Base-by-base conservation (phyloP, 192 early-diverging fungal species). In the Diversispora epigaea region DNA sequence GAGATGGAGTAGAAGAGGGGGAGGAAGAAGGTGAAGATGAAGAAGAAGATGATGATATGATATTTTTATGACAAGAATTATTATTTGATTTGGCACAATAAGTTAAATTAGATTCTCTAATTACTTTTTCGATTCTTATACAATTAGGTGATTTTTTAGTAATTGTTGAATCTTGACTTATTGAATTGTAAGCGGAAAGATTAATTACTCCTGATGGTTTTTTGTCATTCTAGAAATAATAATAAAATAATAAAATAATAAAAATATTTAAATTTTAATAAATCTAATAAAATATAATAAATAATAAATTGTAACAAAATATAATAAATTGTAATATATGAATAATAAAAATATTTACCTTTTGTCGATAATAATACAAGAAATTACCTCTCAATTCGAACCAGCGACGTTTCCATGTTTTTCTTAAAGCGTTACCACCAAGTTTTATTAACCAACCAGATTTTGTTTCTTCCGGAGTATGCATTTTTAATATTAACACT, bases 61-160 rank as follows among this genome's bases (percentile, higher is more conserved):
- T 32, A 32, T 32, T 32, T 32, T 32, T 32, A 32, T 2, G 25
- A 32, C 25, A 32, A 32, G 25, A 32, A 32, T 32, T 32, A 32
- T 32, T 32, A 32, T 32, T 32, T 46, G 44, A 14, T 44, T 73
- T 45, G n/a, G 8, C 64, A 3, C 61, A 75, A 54, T 55, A 10
- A 54, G 64, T 60, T 6, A 61, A 75, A 54, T 75, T 61, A 52
- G 46, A 64, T 75, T 52, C 50, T 40, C 47, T 8, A 12, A 60
- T 4, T 41, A 54, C 25, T 25, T 75, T 75, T 75, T 75, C 73
- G 21, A 75, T 75, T 0, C 73, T 43, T 41, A 75, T 75, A 22
- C 73, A 75, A 75, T 64, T 52, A 39, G 43, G 21, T 17, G 73
- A 75, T 65, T 75, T 75, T 65, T 75, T 75, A 15, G 73, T 75